phyloP scores from a whole-genome alignment of 2,329 filamentous ascomycete species.

The Fusarium beomiforme region DNA sequence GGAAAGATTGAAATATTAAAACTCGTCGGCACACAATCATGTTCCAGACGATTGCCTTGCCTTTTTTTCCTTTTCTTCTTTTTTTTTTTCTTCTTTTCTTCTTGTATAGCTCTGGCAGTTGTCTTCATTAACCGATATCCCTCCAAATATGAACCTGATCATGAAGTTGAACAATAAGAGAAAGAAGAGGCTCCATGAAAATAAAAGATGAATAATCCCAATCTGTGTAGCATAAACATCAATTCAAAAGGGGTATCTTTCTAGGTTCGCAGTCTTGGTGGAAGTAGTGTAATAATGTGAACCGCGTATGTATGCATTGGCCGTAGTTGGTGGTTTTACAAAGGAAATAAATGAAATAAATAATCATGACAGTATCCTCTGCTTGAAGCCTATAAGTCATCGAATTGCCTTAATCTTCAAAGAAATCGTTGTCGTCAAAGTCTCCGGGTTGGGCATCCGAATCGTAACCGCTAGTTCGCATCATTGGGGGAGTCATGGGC shows the following conservation, averaged over 20 bases:
- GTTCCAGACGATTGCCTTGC: neutral
- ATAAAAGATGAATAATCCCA: slow-evolving; percentile 32
- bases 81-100: slow-evolving; percentile 14
- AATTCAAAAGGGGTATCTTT: slow-evolving; percentile 55
- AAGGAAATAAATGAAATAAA: slow-evolving; percentile 38
- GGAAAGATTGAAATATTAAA: slow-evolving; percentile 19
- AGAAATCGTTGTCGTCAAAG: slow-evolving; percentile 69
- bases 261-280: slow-evolving; percentile 50
- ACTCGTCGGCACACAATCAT: slow-evolving; percentile 17
- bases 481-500: slow-evolving; percentile 70
- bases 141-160: slow-evolving; percentile 7
- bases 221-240: slow-evolving; percentile 44
- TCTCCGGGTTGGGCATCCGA: slow-evolving; percentile 68
- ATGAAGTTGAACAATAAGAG: slow-evolving; percentile 12
- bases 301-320: slow-evolving; percentile 35
- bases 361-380: slow-evolving; percentile 14
- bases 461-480: slow-evolving; percentile 67
- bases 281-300: slow-evolving; percentile 42
- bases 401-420: slow-evolving; percentile 53
- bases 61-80: slow-evolving; percentile 14
- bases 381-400: neutral
- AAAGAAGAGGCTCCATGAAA: slow-evolving; percentile 21
- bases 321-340: slow-evolving; percentile 42
- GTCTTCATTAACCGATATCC: slow-evolving; percentile 7
- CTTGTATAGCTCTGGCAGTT: neutral